These are phyloP conservation scores for Chlamydomonas urium DNA, from an alignment of 139 green algal species.

Conservation along the genomic window DNA sequence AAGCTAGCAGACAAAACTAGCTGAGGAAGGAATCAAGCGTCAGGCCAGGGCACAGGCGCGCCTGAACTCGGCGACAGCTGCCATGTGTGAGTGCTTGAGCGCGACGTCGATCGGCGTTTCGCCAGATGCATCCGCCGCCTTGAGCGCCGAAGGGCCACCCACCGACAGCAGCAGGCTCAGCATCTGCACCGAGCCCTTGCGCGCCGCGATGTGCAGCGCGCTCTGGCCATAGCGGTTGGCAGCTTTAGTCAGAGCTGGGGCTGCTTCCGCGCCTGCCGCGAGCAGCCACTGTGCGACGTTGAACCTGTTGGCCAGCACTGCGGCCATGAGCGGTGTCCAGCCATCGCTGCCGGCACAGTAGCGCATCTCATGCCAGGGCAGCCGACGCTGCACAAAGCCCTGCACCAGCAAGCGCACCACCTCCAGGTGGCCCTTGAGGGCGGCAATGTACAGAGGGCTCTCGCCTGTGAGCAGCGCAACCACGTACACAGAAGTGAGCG, in stretches of 20 bases:
- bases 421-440: conserved; percentile 63
- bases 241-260: conserved; percentile 33
- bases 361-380: conserved; percentile 58
- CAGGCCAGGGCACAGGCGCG: conserved; percentile 2
- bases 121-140: conserved; percentile 22
- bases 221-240: conserved; percentile 70
- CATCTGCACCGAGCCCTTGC: conserved; percentile 53
- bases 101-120: conserved; percentile 40
- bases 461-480: conserved; percentile 38
- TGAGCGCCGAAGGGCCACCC: conserved; percentile 14
- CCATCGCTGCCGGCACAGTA: conserved; percentile 77
- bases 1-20: too few relatives aligned
- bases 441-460: conserved; percentile 84
- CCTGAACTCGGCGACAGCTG: conserved; percentile 27
- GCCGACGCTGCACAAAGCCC: conserved; percentile 30
- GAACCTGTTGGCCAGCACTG: conserved; percentile 58
- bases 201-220: conserved; percentile 71
- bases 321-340: conserved; percentile 88
- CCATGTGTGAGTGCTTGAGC: conserved; percentile 29
- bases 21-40: too few relatives aligned
- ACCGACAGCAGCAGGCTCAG: conserved; percentile 51
- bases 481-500: background rate
- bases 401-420: conserved; percentile 64
- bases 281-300: conserved; percentile 54
- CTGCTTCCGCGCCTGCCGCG: conserved; percentile 36